Conservation (phyloP, 345 rosid genomes). For the Eutrema yunnanense region DNA sequence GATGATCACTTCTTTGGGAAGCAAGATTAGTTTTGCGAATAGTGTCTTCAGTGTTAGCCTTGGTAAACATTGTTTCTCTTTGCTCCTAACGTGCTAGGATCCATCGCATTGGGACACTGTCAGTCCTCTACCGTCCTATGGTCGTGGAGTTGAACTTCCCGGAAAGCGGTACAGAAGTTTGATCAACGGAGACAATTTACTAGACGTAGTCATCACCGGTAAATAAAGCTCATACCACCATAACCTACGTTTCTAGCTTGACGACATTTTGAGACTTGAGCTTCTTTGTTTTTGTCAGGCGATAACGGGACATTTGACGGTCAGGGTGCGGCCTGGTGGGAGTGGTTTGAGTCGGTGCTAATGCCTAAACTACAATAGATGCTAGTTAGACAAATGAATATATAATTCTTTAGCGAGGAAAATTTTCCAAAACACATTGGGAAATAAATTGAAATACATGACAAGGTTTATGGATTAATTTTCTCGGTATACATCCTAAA, state of each 20-base stretch:
- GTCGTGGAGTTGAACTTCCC: conserved; percentile 78
- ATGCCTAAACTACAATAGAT: too few relatives aligned
- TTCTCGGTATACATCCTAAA: too few relatives aligned
- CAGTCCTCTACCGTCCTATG: conserved; percentile 85
- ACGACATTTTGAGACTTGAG: background rate
- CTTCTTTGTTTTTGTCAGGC: conserved; percentile 32
- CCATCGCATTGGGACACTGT: conserved; percentile 76
- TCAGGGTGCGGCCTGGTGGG: conserved; percentile 91
- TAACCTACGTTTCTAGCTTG: background rate
- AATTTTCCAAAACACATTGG: too few relatives aligned
- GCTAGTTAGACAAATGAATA: too few relatives aligned
- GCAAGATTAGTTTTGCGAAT: background rate
- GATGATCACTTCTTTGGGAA: background rate
- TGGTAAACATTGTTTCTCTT: conserved; percentile 6
- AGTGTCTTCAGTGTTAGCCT: background rate
- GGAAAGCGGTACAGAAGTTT: conserved; percentile 74
- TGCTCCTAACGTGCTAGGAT: conserved; percentile 39
- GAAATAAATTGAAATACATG: too few relatives aligned
- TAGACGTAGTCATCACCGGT: conserved; percentile 88
- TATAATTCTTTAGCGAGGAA: too few relatives aligned
- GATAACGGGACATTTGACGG: conserved; percentile 90
- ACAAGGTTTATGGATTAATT: too few relatives aligned
- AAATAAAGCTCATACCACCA: background rate
- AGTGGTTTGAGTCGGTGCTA: conserved; percentile 56
- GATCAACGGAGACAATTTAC: conserved; percentile 67